Base-by-base conservation (phyloP, 768 basidiomycete genomes). In the Hemileccinum rubropunctum region DNA sequence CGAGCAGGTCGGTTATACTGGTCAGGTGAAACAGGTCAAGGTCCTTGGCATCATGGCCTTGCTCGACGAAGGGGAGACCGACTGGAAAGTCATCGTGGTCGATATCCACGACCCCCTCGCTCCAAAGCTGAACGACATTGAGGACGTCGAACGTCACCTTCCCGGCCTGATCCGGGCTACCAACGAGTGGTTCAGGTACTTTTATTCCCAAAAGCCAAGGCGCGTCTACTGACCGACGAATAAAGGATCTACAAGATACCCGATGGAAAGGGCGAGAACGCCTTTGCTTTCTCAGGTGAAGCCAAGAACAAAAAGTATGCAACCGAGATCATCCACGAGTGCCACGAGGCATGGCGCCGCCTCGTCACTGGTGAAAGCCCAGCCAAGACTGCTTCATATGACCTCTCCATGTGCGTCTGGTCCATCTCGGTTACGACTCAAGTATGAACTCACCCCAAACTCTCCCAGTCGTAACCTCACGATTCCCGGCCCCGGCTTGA, bases 271-370 rank as follows among this genome's bases (percentile, higher is more conserved):
- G 86, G 87, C 59, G 93, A 98, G 76, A 99, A 99, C 77, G 86
- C 87, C 57, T 99, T 99, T 65, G 97, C 97, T 15, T 99, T 99
- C 83, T 95, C 92, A 46, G 97, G 97, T 50, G 97, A 99, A 75
- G 95, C 95, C 57, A 99, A 98, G 79, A 97, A 97, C 80, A 97
- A 95, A 81, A 97, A 95, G 72, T 99, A 98, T 68, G 97, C 97
- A 28, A 92, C 90, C 47, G 95, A 98, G 74, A 97, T 98, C 75
- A 89, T 99, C 66, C 95, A 97, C 71, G 97, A 99, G 70, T 95
- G 91, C 73, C 88, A 98, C 68, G 97, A 98, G 71, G 90, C 97
- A 33, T 99, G 97, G 97, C 91, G 93, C 64, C 90, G 90, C 64
- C 82, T 99, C 60, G 79, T 94, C 69, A 74, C 73, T 45, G 92